Base-by-base conservation (phyloP, 148 eudicot genomes). In the Rhododendron molle region DNA sequence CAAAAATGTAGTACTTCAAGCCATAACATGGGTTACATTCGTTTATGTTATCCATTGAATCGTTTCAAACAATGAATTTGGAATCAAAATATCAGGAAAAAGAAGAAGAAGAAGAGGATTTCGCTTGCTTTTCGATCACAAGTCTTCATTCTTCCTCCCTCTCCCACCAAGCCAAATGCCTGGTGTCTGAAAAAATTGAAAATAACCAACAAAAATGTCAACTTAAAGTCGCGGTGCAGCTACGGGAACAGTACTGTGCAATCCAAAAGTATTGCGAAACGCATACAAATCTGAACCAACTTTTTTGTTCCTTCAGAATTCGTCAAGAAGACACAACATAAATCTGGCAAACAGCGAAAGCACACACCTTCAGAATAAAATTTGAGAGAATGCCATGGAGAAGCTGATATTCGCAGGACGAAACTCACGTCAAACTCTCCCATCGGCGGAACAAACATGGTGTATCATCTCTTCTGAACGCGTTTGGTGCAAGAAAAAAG, bases 291-390 rank as follows among this genome's bases (percentile, higher is more conserved):
- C 72, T 2, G 72, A 67, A 67, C 7, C 6, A 7, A 62, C n/a
- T 6, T 8, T 7, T n/a, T 62, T 9, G 28, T n/a, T 9, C 71
- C 71, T 65, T 9, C 2, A 3, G 28, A n/a, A n/a, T 7, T 65
- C 3, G 9, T 60, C 23, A 28, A 72, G 21, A 34, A 32, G 21
- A 73, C 2, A 46, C 38, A 62, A 15, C 4, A 62, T 26, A 52
- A 84, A 44, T 7, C 23, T n/a, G 69, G 34, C 21, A n/a, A 20
- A 80, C 9, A 2, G 50, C 8, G 11, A 38, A n/a, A 49, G 18
- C 58, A 56, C 74, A 20, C 14, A 86, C 85, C 87, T 74, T 65
- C 9, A 62, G 79, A 73, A 82, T 30, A 52, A 71, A 86, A 79
- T 30, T 49, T 80, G 28, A 65, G 60, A 77, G 32, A 15, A 38